phyloP scores from a whole-genome alignment of 257 asterid genomes.

The Echium plantagineum region DNA sequence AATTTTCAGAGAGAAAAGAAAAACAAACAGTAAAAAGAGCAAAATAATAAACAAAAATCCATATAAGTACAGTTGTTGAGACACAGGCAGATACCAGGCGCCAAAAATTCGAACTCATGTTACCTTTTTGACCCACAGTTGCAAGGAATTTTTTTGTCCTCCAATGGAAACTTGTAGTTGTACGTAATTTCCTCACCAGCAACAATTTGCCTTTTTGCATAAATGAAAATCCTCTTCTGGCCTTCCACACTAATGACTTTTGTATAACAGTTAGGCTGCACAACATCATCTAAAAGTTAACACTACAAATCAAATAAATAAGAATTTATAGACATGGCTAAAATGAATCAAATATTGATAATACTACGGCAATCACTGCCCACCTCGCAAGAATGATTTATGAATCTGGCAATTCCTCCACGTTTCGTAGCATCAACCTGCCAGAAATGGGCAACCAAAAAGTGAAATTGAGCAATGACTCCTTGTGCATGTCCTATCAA shows the following conservation, averaged over 20 bases:
- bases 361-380: slow-evolving; percentile 12
- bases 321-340: background rate
- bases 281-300: slow-evolving; percentile 6
- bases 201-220: slow-evolving; percentile 85
- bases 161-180: slow-evolving; percentile 94
- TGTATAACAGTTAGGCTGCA: slow-evolving; percentile 97
- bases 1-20: too few relatives aligned
- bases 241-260: slow-evolving; percentile 98
- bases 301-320: slow-evolving; percentile 5
- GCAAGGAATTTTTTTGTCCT: slow-evolving; percentile 96
- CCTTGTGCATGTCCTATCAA: background rate
- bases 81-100: background rate
- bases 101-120: slow-evolving; percentile 7
- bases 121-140: slow-evolving; percentile 92
- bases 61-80: background rate
- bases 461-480: background rate
- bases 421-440: slow-evolving; percentile 99
- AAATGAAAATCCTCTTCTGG: slow-evolving; percentile 87
- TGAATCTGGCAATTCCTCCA: slow-evolving; percentile 95
- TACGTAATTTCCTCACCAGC: slow-evolving; percentile 94
- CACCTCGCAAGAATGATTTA: slow-evolving; percentile 99
- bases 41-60: background rate
- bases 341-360: too few relatives aligned
- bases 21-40: too few relatives aligned
- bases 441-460: slow-evolving; percentile 9